Evolutionary conservation across 1,284 basidiomycete genomes (phyloP).

Genomic region (Fistulina hepatica): DNA sequence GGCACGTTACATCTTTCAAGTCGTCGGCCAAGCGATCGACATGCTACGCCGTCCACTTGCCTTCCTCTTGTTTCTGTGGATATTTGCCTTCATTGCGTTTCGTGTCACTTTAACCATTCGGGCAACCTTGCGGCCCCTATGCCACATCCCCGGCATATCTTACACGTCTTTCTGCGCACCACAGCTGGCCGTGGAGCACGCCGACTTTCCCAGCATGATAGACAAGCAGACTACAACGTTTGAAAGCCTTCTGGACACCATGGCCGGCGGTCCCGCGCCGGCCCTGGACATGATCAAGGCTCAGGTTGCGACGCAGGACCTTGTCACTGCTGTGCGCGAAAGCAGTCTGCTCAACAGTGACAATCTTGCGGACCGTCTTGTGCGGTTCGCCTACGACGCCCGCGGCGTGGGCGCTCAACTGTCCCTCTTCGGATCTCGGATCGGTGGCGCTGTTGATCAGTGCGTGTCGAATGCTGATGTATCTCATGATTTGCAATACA

Average conservation of each 20-base stretch:
- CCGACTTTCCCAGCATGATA: slow-evolving; percentile 49
- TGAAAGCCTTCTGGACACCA: slow-evolving; percentile 47
- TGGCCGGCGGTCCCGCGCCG: slow-evolving; percentile 42
- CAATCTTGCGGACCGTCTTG: slow-evolving; percentile 39
- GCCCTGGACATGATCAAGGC: slow-evolving; percentile 60
- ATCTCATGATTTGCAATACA: too few relatives aligned
- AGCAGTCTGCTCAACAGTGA: slow-evolving; percentile 52
- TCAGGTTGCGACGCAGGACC: slow-evolving; percentile 62
- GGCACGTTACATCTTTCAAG: slow-evolving; percentile 31
- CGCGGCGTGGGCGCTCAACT: too few relatives aligned
- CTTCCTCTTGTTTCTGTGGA: slow-evolving; percentile 39
- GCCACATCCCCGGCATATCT: slow-evolving; percentile 48
- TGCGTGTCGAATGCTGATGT: too few relatives aligned
- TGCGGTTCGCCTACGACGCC: slow-evolving; percentile 42
- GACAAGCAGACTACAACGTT: slow-evolving; percentile 53
- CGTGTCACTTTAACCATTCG: too few relatives aligned
- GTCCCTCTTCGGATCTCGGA: too few relatives aligned
- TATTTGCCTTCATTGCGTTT: slow-evolving; percentile 34
- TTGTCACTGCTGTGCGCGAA: slow-evolving; percentile 45
- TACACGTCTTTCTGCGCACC: slow-evolving; percentile 32
- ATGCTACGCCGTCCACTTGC: slow-evolving; percentile 46
- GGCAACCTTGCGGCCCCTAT: slow-evolving; percentile 42
- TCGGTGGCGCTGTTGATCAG: too few relatives aligned
- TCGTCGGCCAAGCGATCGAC: slow-evolving; percentile 34
- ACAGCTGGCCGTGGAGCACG: too few relatives aligned